phyloP scores from a whole-genome alignment of 257 asterid genomes.

The Marsdenia floribunda region DNA sequence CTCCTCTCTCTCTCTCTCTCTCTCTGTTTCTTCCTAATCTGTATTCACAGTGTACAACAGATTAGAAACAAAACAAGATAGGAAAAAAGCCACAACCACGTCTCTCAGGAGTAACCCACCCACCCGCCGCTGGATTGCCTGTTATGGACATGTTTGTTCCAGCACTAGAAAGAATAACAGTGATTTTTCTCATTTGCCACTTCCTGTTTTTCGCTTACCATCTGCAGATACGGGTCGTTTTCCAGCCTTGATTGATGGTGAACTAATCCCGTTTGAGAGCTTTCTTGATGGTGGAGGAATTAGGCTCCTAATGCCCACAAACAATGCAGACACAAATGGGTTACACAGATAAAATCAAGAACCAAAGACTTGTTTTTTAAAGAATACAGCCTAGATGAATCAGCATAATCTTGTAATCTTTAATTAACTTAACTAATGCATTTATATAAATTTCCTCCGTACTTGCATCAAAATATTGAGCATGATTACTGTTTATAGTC shows the following conservation, averaged over 20 bases:
- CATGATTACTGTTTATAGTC: neutral
- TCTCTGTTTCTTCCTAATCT: slow-evolving; percentile 14
- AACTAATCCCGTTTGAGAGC: slow-evolving; percentile 33
- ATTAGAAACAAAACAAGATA: slow-evolving; percentile 4
- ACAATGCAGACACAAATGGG: neutral
- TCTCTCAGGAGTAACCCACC: slow-evolving; percentile 11
- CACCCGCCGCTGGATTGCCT: neutral
- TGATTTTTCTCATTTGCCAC: slow-evolving; percentile 45
- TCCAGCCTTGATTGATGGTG: slow-evolving; percentile 33
- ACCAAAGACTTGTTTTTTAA: neutral
- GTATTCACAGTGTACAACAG: slow-evolving; percentile 23
- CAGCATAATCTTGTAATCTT: neutral
- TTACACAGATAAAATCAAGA: neutral
- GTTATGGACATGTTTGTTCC: slow-evolving; percentile 5
- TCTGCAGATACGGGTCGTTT: slow-evolving; percentile 39
- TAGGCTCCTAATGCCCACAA: slow-evolving; percentile 43
- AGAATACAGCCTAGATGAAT: neutral
- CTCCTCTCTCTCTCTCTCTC: slow-evolving; percentile 11
- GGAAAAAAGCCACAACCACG: slow-evolving; percentile 14
- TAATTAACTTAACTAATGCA: neutral
- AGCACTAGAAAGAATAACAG: slow-evolving; percentile 2
- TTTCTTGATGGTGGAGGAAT: slow-evolving; percentile 60
- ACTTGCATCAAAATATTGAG: neutral
- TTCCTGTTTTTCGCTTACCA: slow-evolving; percentile 41
- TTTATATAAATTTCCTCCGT: neutral